Conservation (phyloP, 192 early-diverging fungal species). For the Neocallimastix lanati region DNA sequence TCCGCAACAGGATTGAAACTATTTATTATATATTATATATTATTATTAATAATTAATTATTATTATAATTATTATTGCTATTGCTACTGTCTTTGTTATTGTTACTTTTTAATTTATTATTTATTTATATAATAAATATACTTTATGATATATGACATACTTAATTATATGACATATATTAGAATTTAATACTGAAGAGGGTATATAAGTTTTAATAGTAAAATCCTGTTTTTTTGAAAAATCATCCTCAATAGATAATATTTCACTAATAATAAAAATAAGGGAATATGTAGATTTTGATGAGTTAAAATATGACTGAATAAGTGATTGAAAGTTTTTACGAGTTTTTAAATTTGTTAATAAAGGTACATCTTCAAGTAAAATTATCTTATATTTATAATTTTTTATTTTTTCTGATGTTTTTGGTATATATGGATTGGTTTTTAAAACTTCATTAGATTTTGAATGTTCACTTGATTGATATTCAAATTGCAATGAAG, state of each 20-base stretch:
- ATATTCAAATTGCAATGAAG: neutral
- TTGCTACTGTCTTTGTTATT: too few species aligned
- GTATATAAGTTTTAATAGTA: neutral
- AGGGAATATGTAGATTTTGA: neutral
- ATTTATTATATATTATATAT: neutral
- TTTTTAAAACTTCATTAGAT: too few species aligned
- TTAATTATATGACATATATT: neutral
- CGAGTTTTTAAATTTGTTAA: neutral
- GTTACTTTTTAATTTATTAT: too few species aligned
- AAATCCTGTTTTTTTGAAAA: neutral
- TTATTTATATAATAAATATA: too few species aligned
- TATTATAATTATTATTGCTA: too few species aligned
- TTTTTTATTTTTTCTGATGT: neutral
- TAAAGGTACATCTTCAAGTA: neutral
- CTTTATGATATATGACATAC: too few species aligned
- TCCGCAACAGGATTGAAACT: conserved; percentile 41
- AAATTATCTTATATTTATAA: neutral
- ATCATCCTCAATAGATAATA: neutral
- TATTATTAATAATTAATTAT: too few species aligned
- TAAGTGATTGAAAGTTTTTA: neutral
- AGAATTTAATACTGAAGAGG: neutral
- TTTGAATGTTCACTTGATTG: neutral
- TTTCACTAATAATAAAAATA: neutral
- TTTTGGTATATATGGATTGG: too few species aligned
- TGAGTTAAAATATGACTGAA: neutral